A percentile compares a stretch with the other conserved stretches of the same genome.
These are phyloP conservation scores for Cordyceps farinosa DNA, from an alignment of 2,329 filamentous ascomycete genomes.

Conservation along the genomic window DNA sequence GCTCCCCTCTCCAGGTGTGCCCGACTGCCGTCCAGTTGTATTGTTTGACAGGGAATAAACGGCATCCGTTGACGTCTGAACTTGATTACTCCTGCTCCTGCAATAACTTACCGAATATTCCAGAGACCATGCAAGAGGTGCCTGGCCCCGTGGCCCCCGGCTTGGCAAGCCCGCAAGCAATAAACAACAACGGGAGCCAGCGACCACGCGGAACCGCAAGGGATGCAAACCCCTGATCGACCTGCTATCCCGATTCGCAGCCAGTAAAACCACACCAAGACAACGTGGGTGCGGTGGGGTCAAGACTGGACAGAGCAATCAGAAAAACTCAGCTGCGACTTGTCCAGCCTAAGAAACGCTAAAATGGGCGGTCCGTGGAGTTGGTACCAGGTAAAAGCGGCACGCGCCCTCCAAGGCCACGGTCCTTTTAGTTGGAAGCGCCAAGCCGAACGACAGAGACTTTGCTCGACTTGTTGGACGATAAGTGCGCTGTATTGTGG, in stretches of 20 bases:
- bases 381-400: slow-evolving; percentile 1
- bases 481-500: not conserved
- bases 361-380: slow-evolving; percentile 2
- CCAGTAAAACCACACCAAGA: not conserved
- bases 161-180: slow-evolving; percentile 8
- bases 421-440: not conserved
- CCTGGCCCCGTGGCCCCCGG: not conserved
- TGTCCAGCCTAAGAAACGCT: not conserved
- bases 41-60: not conserved
- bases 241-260: not conserved
- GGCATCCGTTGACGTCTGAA: slow-evolving; percentile 3
- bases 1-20: not conserved
- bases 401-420: not conserved
- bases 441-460: not conserved
- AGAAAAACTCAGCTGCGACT: not conserved
- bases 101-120: not conserved
- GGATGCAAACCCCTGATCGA: slow-evolving; percentile 15
- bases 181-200: not conserved
- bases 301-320: not conserved
- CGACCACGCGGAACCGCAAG: slow-evolving; percentile 1
- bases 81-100: not conserved
- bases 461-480: not conserved
- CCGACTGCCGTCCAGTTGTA: not conserved
- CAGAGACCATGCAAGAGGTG: not conserved
- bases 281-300: slow-evolving; percentile 7